Evolutionary conservation across 2,329 filamentous ascomycete species (phyloP), one percentile per base, ranked within the genome.

Genomic region (Xylariomycetidae sp.): DNA sequence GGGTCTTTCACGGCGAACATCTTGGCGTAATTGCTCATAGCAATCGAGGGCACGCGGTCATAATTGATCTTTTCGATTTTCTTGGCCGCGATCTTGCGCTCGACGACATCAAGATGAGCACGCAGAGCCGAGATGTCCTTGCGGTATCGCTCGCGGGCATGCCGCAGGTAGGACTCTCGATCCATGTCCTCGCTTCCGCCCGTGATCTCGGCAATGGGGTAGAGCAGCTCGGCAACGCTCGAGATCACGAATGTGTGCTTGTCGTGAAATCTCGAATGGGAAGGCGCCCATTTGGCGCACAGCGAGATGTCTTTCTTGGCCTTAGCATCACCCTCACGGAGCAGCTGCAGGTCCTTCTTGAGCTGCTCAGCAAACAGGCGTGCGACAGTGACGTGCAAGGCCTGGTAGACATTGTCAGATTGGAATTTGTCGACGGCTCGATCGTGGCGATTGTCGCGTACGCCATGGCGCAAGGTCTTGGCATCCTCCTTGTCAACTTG

Each of bases 281-380:
- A 67, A 2, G 77, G 77, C 1, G 74, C 72, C 77, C 76, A 80
- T 40, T 81, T 81, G 3, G 65, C 73, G 35, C 72, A 75, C 0
- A 80, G 64, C 0, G 72, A 77, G 34, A 80, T 66, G 11, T 51
- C 53, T 16, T 58, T 60, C 44, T 63, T 61, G 6, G 63, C 62
- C 27, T 60, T 57, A 12, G 56, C 47, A 18, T 68, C 58, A 8
- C 51, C 49, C 12, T 58, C 59, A 4, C 58, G 48, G 1, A 78
- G 58, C 1, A 64, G 49, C 0, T 41, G 44, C 3, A 69, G 42
- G 46, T 80, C 76, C 2, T 49, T 41, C 27, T 62, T 57, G 3
- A 80, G 61, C 57, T 79, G 72, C 12, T 67, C 62, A 0, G 70
- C 72, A 46, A 80, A 80, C 4, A 80, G 60, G 1, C 74, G 64